Evolutionary conservation across 164 flowering plant genomes (phyloP).

Genomic region (Protea cynaroides): DNA sequence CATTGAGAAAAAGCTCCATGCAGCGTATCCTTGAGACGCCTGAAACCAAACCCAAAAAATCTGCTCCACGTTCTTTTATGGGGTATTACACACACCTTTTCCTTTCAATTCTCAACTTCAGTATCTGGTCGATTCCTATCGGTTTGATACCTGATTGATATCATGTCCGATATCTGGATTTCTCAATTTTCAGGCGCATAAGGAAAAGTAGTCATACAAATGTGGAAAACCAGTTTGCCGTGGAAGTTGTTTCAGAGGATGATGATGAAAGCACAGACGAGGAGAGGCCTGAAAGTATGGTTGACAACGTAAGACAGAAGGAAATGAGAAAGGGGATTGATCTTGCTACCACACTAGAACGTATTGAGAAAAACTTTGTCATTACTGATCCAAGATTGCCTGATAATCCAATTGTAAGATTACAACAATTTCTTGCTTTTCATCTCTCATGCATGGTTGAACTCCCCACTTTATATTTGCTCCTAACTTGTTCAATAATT

Average conservation of each 20-base stretch:
- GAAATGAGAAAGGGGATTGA: slow-evolving; percentile 96
- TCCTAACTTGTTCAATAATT: too few relatives aligned
- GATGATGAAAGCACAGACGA: slow-evolving; percentile 29
- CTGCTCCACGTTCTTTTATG: slow-evolving; percentile 74
- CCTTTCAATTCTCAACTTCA: not conserved
- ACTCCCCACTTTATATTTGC: too few relatives aligned
- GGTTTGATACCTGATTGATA: too few relatives aligned
- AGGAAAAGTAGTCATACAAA: slow-evolving; percentile 38
- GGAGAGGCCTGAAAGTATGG: slow-evolving; percentile 61
- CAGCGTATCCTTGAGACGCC: slow-evolving; percentile 62
- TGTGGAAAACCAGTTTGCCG: slow-evolving; percentile 8
- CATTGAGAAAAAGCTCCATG: slow-evolving; percentile 37
- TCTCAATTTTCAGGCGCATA: slow-evolving; percentile 42
- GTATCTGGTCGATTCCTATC: too few relatives aligned
- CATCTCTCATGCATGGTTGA: too few relatives aligned
- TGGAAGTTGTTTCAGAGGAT: slow-evolving; percentile 20
- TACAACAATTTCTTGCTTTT: not conserved
- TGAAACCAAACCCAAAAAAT: slow-evolving; percentile 65
- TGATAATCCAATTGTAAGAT: slow-evolving; percentile 95
- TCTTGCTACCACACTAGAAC: slow-evolving; percentile 95
- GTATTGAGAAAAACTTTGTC: slow-evolving; percentile 98
- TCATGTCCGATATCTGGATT: too few relatives aligned
- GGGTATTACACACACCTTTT: slow-evolving; percentile 33
- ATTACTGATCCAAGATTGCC: slow-evolving; percentile 98
- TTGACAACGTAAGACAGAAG: slow-evolving; percentile 65